Percentiles rank a stretch among this genome's conserved stretches.
Evolutionary conservation across 2,329 filamentous ascomycete genomes (phyloP).

Genomic region (Diaporthe velutina): DNA sequence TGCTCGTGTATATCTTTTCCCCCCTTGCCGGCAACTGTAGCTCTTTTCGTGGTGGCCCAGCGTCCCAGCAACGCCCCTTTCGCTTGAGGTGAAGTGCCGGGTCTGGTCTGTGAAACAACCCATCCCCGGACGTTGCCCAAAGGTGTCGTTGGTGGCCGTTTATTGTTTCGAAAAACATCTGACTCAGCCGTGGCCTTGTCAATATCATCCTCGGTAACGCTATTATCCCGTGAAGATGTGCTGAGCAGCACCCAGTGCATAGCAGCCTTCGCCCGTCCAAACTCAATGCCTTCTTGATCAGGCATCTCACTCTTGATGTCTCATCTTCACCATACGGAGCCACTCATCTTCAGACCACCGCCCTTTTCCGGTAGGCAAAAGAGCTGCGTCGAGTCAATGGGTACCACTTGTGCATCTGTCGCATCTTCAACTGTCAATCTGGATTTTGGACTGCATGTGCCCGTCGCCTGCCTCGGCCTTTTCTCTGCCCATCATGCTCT

Average conservation of each 20-base stretch:
- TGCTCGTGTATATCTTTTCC: background rate
- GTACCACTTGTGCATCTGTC: background rate
- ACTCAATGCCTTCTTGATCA: background rate
- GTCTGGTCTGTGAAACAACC: slow-evolving; percentile 23
- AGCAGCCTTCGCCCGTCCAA: background rate
- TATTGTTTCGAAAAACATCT: slow-evolving; percentile 24
- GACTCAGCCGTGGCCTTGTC: slow-evolving; percentile 22
- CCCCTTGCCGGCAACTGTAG: background rate
- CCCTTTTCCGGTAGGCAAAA: too few relatives aligned
- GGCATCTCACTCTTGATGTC: slow-evolving; percentile 12
- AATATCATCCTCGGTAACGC: slow-evolving; percentile 22
- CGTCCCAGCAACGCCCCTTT: background rate
- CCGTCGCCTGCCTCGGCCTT: background rate
- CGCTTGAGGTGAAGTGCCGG: slow-evolving; percentile 18
- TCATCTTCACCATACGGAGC: background rate
- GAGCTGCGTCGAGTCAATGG: background rate
- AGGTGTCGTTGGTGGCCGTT: slow-evolving; percentile 13
- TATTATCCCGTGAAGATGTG: slow-evolving; percentile 10
- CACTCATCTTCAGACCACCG: background rate
- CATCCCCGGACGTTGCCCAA: background rate
- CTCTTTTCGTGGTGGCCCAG: background rate
- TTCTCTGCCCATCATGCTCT: background rate
- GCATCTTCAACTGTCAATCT: background rate
- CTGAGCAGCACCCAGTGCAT: background rate
- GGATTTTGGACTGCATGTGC: background rate